Evolutionary conservation across 495 filamentous ascomycete species (phyloP).

Genomic region (Pyrenopolyporus hunteri): DNA sequence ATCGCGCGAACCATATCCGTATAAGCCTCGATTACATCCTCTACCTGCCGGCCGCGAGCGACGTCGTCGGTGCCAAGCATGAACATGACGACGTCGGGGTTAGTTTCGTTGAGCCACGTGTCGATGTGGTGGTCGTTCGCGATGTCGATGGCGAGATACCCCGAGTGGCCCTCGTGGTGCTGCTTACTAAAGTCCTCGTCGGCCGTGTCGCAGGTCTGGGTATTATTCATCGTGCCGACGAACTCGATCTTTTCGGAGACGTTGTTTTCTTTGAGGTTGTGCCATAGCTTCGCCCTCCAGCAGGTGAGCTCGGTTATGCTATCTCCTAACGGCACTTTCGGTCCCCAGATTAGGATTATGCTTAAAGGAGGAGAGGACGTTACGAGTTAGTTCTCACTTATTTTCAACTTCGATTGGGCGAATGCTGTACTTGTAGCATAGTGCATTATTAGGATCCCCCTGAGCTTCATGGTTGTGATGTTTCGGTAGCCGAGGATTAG

Average conservation of each 20-base stretch:
- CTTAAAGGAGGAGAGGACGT: not conserved
- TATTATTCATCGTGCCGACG: conserved; percentile 50
- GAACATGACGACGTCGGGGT: conserved; percentile 52
- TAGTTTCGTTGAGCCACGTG: conserved; percentile 45
- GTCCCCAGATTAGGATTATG: not conserved
- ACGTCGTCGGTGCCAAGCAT: conserved; percentile 56
- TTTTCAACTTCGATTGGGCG: conserved; percentile 22
- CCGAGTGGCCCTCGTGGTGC: conserved; percentile 53
- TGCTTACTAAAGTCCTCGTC: conserved; percentile 41
- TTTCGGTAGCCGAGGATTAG: no score
- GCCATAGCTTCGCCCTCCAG: conserved; percentile 50
- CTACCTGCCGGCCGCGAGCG: conserved; percentile 23
- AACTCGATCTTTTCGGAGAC: conserved; percentile 43
- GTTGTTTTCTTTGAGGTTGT: conserved; percentile 41
- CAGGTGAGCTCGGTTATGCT: conserved; percentile 52
- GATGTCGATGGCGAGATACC: conserved; percentile 52
- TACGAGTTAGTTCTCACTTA: conserved; percentile 14
- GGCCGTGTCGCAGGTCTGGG: conserved; percentile 41
- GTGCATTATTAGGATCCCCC: not conserved
- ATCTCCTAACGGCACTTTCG: conserved; percentile 50
- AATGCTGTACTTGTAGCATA: not conserved
- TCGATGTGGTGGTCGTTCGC: conserved; percentile 51
- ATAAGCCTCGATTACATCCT: conserved; percentile 48
- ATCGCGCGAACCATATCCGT: conserved; percentile 47
- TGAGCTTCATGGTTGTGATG: conserved; percentile 19